Conservation (phyloP, 2,329 filamentous ascomycete species). For the Periglandula ipomoeae region DNA sequence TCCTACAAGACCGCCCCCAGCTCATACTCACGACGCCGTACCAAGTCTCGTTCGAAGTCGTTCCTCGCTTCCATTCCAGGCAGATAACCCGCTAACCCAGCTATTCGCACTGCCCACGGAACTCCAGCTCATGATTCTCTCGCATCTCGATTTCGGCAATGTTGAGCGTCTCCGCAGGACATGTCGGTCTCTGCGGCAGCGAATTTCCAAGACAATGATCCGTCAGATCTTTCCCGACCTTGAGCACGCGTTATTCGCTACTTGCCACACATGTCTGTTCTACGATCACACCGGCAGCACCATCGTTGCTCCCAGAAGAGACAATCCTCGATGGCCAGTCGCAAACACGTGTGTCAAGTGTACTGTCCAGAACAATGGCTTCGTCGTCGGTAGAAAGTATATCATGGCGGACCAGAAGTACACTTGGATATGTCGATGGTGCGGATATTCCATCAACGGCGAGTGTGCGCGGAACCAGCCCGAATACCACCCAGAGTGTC, state of each 20-base stretch:
- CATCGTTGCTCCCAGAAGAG: constrained; percentile 10
- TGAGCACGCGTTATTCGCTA: constrained; percentile 22
- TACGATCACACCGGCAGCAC: constrained; percentile 18
- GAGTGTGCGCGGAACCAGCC: constrained; percentile 22
- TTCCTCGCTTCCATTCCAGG: not conserved
- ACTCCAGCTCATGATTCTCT: constrained; percentile 30
- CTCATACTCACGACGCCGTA: not conserved
- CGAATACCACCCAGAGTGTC: constrained; percentile 32
- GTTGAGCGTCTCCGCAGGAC: constrained; percentile 33
- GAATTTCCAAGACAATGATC: constrained; percentile 26
- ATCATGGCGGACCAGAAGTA: constrained; percentile 24
- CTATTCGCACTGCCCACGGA: constrained; percentile 26
- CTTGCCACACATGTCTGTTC: constrained; percentile 31
- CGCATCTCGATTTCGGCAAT: constrained; percentile 31
- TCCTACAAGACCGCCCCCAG: not conserved
- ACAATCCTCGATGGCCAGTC: constrained; percentile 25
- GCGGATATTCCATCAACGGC: constrained; percentile 27
- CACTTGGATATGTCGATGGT: constrained; percentile 34
- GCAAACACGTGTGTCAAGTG: constrained; percentile 31
- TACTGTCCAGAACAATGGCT: constrained; percentile 24
- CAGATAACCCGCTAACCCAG: not conserved
- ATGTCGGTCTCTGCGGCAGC: constrained; percentile 25
- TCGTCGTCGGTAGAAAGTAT: constrained; percentile 27
- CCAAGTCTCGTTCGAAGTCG: not conserved
- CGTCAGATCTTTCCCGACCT: constrained; percentile 27